These are phyloP conservation scores for sunflower (Helianthus annuus) DNA, from an alignment of 129 eudicot species.

Conservation along the genomic window DNA sequence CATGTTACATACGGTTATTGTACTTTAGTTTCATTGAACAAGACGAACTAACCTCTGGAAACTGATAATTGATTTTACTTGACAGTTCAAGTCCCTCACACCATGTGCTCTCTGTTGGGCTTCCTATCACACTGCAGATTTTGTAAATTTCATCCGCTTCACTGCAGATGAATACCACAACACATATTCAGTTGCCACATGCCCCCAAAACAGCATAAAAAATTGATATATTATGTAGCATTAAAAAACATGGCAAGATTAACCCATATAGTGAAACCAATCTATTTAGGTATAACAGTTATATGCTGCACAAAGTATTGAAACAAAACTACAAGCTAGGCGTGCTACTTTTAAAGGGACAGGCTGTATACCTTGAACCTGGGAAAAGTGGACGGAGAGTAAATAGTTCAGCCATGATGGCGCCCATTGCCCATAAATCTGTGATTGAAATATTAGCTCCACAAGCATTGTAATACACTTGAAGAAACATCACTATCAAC, in stretches of 20 bases:
- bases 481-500: slow-evolving; percentile 29
- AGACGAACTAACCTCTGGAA: slow-evolving; percentile 61
- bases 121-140: slow-evolving; percentile 80
- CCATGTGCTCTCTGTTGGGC: slow-evolving; percentile 64
- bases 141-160: slow-evolving; percentile 89
- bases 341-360: not conserved
- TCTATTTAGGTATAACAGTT: not conserved
- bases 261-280: not conserved
- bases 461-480: not conserved
- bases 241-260: slow-evolving; percentile 9
- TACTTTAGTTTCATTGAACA: slow-evolving; percentile 1
- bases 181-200: slow-evolving; percentile 11
- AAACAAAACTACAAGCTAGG: not conserved
- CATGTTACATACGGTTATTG: not conserved
- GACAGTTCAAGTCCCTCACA: slow-evolving; percentile 66
- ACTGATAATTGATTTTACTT: slow-evolving; percentile 61
- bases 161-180: slow-evolving; percentile 39
- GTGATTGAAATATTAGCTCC: slow-evolving; percentile 5
- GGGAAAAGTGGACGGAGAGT: slow-evolving; percentile 88
- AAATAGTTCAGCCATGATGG: slow-evolving; percentile 85
- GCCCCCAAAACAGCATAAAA: slow-evolving; percentile 4
- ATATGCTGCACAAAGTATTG: not conserved
- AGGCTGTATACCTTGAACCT: slow-evolving; percentile 58
- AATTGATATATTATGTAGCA: not conserved
- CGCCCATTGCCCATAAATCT: slow-evolving; percentile 99